Percentiles rank a stretch among this genome's conserved stretches.
Evolutionary conservation across 768 basidiomycete genomes (phyloP).

Genomic region (Psilocybe tampanensis): DNA sequence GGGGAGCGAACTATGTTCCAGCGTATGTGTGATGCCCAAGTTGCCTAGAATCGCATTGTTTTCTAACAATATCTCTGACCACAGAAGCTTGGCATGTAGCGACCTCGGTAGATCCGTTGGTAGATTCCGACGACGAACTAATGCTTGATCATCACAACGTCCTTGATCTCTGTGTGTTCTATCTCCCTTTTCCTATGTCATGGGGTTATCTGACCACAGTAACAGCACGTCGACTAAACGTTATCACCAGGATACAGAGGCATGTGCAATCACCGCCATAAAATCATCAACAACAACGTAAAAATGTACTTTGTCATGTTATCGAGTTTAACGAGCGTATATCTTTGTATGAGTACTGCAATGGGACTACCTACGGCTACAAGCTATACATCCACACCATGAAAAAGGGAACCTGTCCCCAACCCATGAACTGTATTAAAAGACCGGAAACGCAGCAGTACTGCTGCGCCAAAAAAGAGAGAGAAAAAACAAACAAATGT

Average conservation of each 20-base stretch:
- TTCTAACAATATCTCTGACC: conserved; percentile 3
- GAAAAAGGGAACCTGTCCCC: conserved; percentile 18
- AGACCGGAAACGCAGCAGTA: conserved; percentile 8
- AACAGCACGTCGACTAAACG: conserved; percentile 53
- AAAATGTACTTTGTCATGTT: conserved; percentile 1
- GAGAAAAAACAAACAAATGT: too few relatives aligned
- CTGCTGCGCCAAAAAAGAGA: conserved; percentile 6
- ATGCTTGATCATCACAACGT: conserved; percentile 60
- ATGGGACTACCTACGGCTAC: conserved; percentile 15
- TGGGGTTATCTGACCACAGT: background rate
- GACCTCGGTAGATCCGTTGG: conserved; percentile 62
- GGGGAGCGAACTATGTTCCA: conserved; percentile 47
- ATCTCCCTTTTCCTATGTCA: background rate
- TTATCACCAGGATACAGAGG: conserved; percentile 55
- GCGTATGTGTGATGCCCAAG: conserved; percentile 35
- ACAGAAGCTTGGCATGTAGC: conserved; percentile 77
- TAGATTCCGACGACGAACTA: conserved; percentile 72
- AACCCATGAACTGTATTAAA: conserved; percentile 9
- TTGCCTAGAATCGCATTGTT: conserved; percentile 4
- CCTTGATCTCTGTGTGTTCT: conserved; percentile 69
- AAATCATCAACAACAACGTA: conserved; percentile 1
- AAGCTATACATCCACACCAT: conserved; percentile 4
- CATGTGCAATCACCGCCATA: conserved; percentile 46
- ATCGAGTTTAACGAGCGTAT: conserved; percentile 8
- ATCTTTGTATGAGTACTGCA: conserved; percentile 17